A percentile compares a stretch with the other conserved stretches of the same genome.
Conservation (phyloP, 495 filamentous ascomycete genomes). For the Penicillium cataractarum region DNA sequence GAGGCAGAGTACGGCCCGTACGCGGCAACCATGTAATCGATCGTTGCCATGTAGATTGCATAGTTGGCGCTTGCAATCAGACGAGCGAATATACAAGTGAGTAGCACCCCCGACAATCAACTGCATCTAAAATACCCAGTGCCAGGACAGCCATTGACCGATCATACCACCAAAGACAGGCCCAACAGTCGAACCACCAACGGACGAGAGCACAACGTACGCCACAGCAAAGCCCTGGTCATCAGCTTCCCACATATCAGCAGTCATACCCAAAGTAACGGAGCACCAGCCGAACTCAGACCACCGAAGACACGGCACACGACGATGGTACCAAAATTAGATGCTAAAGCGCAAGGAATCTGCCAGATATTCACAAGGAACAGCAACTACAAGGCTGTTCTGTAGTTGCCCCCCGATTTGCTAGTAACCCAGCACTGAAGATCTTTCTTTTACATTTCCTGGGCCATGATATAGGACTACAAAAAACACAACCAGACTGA, state of each 20-base stretch:
- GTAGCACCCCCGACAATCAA: slow-evolving; percentile 72
- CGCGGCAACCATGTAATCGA: slow-evolving; percentile 81
- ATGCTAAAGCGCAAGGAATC: slow-evolving; percentile 70
- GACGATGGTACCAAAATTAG: slow-evolving; percentile 68
- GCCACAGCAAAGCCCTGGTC: slow-evolving; percentile 69
- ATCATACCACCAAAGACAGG: slow-evolving; percentile 81
- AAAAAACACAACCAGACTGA: too few species aligned
- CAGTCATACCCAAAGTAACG: slow-evolving; percentile 81
- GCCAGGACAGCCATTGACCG: slow-evolving; percentile 66
- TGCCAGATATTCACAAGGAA: slow-evolving; percentile 76
- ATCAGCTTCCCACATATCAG: slow-evolving; percentile 76
- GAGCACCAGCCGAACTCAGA: slow-evolving; percentile 73
- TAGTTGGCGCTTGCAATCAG: slow-evolving; percentile 72
- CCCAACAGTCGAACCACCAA: slow-evolving; percentile 74
- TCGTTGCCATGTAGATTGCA: slow-evolving; percentile 77
- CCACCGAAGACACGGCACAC: slow-evolving; percentile 70
- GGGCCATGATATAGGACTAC: too few species aligned
- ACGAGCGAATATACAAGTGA: slow-evolving; percentile 58
- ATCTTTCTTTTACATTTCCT: too few species aligned
- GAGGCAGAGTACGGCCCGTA: slow-evolving; percentile 80
- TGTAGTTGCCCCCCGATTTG: too few species aligned
- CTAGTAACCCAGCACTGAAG: too few species aligned
- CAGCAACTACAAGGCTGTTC: too few species aligned
- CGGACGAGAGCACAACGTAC: slow-evolving; percentile 75
- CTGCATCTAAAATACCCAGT: slow-evolving; percentile 82